phyloP scores from a whole-genome alignment of 2,329 filamentous ascomycete species.

The Pseudogymnoascus pannorum region DNA sequence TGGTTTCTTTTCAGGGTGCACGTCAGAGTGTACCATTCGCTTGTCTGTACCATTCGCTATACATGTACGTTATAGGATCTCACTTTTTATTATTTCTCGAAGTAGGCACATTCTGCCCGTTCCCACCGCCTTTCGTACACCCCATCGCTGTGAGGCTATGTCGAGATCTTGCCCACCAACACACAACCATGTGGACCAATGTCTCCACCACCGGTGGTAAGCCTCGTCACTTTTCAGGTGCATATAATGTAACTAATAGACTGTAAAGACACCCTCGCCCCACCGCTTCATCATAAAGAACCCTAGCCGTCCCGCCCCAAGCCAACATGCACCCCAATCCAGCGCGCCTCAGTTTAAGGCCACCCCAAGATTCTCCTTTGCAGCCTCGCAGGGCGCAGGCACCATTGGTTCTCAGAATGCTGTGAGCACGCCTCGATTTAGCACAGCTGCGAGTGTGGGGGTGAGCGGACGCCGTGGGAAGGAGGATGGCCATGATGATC shows the following conservation, averaged over 20 bases:
- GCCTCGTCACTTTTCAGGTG: not conserved
- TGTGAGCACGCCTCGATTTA: conserved; percentile 1
- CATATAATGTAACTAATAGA: conserved; percentile 13
- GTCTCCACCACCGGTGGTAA: conserved; percentile 29
- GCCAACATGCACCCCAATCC: conserved; percentile 19
- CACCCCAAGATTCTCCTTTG: conserved; percentile 28
- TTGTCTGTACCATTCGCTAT: no score
- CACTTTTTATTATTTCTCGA: no score
- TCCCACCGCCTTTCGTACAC: not conserved
- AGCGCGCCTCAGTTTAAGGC: conserved; percentile 28
- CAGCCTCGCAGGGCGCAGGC: conserved; percentile 21
- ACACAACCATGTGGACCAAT: conserved; percentile 16
- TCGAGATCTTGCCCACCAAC: not conserved
- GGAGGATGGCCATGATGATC: not conserved
- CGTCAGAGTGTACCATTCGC: no score
- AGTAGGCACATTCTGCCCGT: not conserved
- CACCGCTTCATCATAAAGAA: conserved; percentile 31
- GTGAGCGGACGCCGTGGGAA: not conserved
- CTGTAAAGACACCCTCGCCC: conserved; percentile 30
- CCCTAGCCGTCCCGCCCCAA: conserved; percentile 17
- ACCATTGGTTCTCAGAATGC: not conserved
- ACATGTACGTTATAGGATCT: no score
- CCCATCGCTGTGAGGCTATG: not conserved
- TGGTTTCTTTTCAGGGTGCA: no score
- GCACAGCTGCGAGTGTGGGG: not conserved